Conservation (phyloP, 129 eudicot species). For the Heracleum sosnowskyi region DNA sequence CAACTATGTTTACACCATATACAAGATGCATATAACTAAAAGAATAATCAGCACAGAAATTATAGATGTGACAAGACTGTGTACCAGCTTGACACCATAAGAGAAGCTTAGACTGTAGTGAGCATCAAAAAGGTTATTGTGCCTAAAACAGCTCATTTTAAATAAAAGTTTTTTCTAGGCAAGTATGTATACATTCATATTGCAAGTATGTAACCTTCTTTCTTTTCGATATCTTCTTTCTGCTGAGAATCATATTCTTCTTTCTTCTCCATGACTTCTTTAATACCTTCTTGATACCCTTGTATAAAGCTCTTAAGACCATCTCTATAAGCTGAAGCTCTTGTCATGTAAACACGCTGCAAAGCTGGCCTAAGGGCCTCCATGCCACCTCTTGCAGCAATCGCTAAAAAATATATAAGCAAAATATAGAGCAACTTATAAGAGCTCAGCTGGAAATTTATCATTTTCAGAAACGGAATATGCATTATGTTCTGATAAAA, state of each 20-base stretch:
- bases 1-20: not conserved
- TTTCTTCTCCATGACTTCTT: conserved; percentile 64
- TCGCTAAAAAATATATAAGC: conserved; percentile 35
- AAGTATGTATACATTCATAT: not conserved
- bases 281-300: conserved; percentile 90
- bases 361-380: conserved; percentile 84
- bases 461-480: not conserved
- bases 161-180: not conserved
- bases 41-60: not conserved
- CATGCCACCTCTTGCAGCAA: conserved; percentile 89
- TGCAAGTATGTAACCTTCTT: conserved; percentile 11
- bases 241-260: conserved; percentile 30
- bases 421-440: not conserved
- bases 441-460: not conserved
- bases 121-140: not conserved
- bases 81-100: not conserved
- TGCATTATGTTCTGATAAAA: not conserved
- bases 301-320: conserved; percentile 64
- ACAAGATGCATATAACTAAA: not conserved
- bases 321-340: conserved; percentile 77
- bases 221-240: conserved; percentile 25
- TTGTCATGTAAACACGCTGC: conserved; percentile 14
- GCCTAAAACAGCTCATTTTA: not conserved
- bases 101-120: not conserved
- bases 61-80: not conserved